Evolutionary conservation across 352 stramenopile genomes (phyloP), one percentile per base, ranked within the genome.

Genomic region (Phytophthora tubulina): DNA sequence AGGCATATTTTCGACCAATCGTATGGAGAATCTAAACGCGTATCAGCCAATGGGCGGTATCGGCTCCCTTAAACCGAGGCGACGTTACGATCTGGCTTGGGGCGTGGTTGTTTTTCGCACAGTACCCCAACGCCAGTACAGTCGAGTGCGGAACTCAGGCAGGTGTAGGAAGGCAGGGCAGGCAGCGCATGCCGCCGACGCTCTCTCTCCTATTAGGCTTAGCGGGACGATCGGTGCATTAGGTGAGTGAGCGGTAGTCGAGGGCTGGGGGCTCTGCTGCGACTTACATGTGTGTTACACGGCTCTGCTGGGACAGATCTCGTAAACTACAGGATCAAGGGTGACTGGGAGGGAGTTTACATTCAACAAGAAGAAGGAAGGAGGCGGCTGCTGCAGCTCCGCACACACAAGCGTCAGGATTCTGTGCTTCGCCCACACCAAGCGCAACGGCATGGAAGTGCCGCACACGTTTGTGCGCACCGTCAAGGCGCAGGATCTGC

Each of bases 401-500:
- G 17, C 56, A 59, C 33, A 73, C 54, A 67, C 58, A 13, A 49
- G 55, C 31, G 57, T 49, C 75, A 81, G 62, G 58, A 81, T 81
- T 79, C 59, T 81, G 71, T 81, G 75, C 63, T 76, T 81, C 55
- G 51, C 67, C 50, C 67, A 81, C 51, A 68, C 62, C 17, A 81
- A 79, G 67, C 75, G 75, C 42, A 79, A 79, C 71, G 75, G 72
- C 50, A 89, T 80, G 74, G 72, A 89, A 55, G 74, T 92, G 68
- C 84, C 85, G 60, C 85, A 91, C 75, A 95, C 88, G 57, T 95
- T 93, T 62, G 88, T 95, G 72, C 83, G 86, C 59, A 93, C 84
- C 13, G 88, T 95, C 52, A 94, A 94, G 68, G 85, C 88, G 46
- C 81, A 92, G 62, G 88, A 92, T 65, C 70, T 95, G 52, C 88